These are phyloP conservation scores for Fraxinus sp. DNA, from an alignment of 305 asterid species.

Conservation along the genomic window DNA sequence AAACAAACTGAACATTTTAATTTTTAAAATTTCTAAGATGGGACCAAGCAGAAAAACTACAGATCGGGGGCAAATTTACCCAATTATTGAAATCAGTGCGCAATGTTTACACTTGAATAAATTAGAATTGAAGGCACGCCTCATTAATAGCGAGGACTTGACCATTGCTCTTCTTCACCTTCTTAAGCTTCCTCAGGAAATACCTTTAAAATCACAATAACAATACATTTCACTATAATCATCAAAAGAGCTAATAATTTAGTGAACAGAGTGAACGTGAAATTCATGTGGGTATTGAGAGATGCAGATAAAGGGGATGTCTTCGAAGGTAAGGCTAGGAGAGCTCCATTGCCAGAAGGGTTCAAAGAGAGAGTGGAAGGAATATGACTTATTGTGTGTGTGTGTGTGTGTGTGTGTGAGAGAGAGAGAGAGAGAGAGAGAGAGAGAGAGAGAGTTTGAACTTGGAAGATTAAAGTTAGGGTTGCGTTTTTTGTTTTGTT, in stretches of 20 bases:
- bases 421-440: no score
- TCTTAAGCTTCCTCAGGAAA: constrained; percentile 78
- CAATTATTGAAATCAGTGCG: not conserved
- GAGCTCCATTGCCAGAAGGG: no score
- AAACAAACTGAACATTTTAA: not conserved
- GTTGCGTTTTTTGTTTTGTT: no score
- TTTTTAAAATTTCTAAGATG: not conserved
- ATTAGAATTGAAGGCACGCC: constrained; percentile 29
- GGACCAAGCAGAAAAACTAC: not conserved
- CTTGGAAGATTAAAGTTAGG: no score
- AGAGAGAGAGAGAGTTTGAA: no score
- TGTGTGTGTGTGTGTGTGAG: no score
- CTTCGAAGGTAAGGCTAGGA: no score
- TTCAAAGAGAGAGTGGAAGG: no score
- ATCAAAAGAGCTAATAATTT: not conserved
- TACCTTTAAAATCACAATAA: constrained; percentile 41
- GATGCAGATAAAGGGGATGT: no score
- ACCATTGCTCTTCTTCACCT: constrained; percentile 80
- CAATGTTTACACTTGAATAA: not conserved
- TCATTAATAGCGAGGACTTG: constrained; percentile 29
- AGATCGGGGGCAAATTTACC: not conserved
- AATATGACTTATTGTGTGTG: no score
- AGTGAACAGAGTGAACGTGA: no score
- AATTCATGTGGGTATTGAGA: no score
- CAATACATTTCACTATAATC: not conserved